Percentiles rank a stretch among this genome's conserved stretches.
Conservation (phyloP, 805 yeast species). For the Pichia nakasei region DNA sequence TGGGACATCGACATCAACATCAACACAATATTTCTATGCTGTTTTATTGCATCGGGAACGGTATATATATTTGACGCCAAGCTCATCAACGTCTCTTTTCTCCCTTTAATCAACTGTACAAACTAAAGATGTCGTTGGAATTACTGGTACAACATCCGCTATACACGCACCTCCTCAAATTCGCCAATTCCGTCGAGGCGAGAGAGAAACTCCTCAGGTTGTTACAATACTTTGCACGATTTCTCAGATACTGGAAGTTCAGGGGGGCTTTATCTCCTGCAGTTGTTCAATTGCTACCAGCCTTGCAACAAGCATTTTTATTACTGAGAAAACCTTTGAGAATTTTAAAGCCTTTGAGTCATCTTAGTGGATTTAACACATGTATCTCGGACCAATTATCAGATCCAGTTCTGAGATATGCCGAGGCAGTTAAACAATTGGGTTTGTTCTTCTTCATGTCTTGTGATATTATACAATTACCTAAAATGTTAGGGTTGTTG, state of each 20-base stretch:
- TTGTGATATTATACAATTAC: conserved; percentile 55
- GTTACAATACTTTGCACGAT: conserved; percentile 72
- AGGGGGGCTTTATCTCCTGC: background rate
- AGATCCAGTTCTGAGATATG: conserved; percentile 45
- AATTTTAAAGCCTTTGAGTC: conserved; percentile 71
- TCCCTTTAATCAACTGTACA: background rate
- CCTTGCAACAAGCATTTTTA: conserved; percentile 4
- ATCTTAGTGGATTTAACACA: conserved; percentile 58
- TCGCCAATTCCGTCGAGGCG: conserved; percentile 57
- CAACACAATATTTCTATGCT: too few relatives aligned
- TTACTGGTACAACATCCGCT: conserved; percentile 69
- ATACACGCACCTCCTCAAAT: conserved; percentile 48
- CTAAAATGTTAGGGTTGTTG: conserved; percentile 50
- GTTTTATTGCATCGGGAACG: too few relatives aligned
- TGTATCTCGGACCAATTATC: conserved; percentile 62
- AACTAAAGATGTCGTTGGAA: conserved; percentile 55
- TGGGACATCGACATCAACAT: too few relatives aligned
- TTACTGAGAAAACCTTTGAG: conserved; percentile 66
- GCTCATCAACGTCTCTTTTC: too few relatives aligned
- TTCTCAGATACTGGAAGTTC: conserved; percentile 34
- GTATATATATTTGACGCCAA: too few relatives aligned
- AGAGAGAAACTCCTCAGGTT: conserved; percentile 75
- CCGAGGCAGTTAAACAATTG: conserved; percentile 47
- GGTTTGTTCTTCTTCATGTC: conserved; percentile 56
- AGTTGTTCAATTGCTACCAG: background rate